Base-by-base conservation (phyloP, 257 asterid species). In the Fraxinus anomala region DNA sequence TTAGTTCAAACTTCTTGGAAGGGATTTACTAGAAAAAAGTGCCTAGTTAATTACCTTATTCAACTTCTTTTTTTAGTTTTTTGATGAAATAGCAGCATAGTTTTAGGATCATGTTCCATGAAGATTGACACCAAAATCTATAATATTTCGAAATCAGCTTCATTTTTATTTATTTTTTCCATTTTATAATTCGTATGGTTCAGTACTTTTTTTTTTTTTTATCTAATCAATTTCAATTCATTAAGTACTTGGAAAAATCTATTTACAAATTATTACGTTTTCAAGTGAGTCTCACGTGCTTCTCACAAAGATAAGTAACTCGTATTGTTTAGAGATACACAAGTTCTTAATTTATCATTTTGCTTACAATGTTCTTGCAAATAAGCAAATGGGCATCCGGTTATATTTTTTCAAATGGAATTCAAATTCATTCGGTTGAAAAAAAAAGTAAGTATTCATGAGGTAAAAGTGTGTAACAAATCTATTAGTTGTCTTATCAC, bases 81-180 rank as follows among this genome's bases (percentile, higher is more conserved):
- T 21, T 3, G 51, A 36, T 68, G 51, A n/a, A 19, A 74, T 13
- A 3, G 36, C 19, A 63, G 81, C 81, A 76, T n/a, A 16, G 68
- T 34, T n/a, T 73, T 66, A 49, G 84, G 84, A 81, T 81, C 79
- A 1, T 72, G 79, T 72, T 76, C 66, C n/a, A 49, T 26, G 49
- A 12, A 21, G 28, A 17, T 6, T 16, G 39, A 61, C 77, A 69
- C 17, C 16, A 33, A 76, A 61, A 37, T 56, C 66, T 4, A 10
- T 11, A 42, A 19, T 63, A 70, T 74, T 75, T 56, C 4, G 40
- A 19, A 75, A 54, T 8, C 19, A 23, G 31, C 65, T 19, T 59
- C 26, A 21, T 23, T 21, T 56, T 56, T 6, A n/a, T 30, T 30
- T 30, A 1, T 16, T 6, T n/a, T 56, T 2, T 21, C 21, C 3